Evolutionary conservation across 129 eudicot species (phyloP).

Genomic region (Silybum marianum): DNA sequence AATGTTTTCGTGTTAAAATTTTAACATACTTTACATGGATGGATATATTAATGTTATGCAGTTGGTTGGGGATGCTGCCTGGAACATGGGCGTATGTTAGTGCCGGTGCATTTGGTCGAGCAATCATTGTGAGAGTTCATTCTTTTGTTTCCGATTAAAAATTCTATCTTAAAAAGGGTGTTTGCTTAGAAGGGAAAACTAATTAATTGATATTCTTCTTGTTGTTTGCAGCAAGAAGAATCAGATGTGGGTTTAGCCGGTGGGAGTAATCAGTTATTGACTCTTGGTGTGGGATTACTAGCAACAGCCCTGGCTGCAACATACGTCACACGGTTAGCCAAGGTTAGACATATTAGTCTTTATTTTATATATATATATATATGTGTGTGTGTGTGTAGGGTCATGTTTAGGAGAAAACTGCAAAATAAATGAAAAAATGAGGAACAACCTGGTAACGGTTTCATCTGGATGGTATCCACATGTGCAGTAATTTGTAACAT

Average conservation of each 20-base stretch:
- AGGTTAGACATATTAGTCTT: conserved; percentile 46
- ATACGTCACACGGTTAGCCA: conserved; percentile 88
- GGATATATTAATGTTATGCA: conserved; percentile 34
- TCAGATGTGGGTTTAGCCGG: conserved; percentile 66
- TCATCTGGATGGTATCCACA: no score
- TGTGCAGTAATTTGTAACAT: no score
- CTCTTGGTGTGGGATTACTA: conserved; percentile 80
- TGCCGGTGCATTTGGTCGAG: conserved; percentile 99
- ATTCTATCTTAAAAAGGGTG: neutral
- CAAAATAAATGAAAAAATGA: no score
- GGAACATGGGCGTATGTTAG: conserved; percentile 99
- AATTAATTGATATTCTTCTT: neutral
- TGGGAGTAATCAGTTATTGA: conserved; percentile 77
- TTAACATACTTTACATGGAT: neutral
- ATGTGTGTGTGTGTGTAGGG: no score
- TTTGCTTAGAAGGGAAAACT: neutral
- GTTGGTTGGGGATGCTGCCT: conserved; percentile 99
- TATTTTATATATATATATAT: no score
- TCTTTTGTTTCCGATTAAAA: neutral
- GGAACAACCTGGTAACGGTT: no score
- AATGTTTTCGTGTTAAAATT: conserved; percentile 2
- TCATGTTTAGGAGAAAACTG: no score
- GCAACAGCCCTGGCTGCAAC: conserved; percentile 91
- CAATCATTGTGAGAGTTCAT: conserved; percentile 86
- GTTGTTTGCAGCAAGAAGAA: conserved; percentile 80